phyloP scores from a whole-genome alignment of 306 rosid genomes.

The Myrica gale region DNA sequence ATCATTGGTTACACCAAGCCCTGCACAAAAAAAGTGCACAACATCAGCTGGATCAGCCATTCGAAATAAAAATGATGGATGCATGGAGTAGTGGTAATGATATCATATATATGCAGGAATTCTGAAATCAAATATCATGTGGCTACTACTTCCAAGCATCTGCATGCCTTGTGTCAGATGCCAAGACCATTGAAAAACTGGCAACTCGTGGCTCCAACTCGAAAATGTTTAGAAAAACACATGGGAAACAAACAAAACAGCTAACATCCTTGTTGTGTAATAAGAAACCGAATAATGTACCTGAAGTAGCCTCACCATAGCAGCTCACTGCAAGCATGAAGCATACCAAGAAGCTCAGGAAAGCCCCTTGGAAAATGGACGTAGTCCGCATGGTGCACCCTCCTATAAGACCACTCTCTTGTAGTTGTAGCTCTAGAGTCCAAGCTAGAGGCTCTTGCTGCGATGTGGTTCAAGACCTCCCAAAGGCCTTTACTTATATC shows the following conservation, averaged over 20 bases:
- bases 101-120: too few species aligned
- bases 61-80: too few species aligned
- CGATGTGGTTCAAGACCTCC: neutral
- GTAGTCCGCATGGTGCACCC: constrained; percentile 23
- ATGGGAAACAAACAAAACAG: too few species aligned
- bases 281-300: neutral
- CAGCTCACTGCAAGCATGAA: constrained; percentile 29
- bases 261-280: too few species aligned
- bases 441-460: neutral
- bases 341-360: constrained; percentile 33
- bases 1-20: neutral
- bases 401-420: too few species aligned
- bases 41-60: neutral
- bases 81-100: too few species aligned
- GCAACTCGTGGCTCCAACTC: too few species aligned
- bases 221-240: too few species aligned
- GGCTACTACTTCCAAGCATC: neutral
- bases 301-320: constrained; percentile 28
- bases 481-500: neutral
- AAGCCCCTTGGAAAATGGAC: constrained; percentile 19
- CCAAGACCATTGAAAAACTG: neutral
- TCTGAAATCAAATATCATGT: too few species aligned
- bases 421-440: too few species aligned
- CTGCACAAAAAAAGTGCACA: neutral
- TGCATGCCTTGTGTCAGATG: neutral